These are phyloP conservation scores for Margaritispora aquatica DNA, from an alignment of 495 filamentous ascomycete genomes.

Conservation along the genomic window DNA sequence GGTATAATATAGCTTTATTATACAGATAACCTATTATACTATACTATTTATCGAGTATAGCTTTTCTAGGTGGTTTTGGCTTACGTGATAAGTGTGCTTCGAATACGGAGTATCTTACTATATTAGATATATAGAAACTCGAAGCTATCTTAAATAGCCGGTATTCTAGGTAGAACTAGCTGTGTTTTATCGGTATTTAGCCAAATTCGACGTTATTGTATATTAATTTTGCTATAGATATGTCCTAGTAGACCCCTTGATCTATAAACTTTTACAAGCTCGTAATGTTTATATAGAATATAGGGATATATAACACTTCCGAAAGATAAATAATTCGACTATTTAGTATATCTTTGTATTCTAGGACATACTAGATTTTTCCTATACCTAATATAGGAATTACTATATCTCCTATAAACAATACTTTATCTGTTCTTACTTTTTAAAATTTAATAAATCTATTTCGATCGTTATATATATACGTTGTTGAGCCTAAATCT, in stretches of 20 bases:
- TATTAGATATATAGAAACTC: background rate
- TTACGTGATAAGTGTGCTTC: background rate
- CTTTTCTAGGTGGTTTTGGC: background rate
- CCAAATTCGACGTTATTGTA: background rate
- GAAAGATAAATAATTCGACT: background rate
- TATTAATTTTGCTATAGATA: background rate
- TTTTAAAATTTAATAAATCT: background rate
- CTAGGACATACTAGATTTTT: background rate
- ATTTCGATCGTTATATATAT: background rate
- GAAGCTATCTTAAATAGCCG: background rate
- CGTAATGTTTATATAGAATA: background rate
- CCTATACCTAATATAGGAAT: background rate
- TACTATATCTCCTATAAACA: background rate
- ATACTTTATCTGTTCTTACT: background rate
- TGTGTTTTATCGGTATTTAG: background rate
- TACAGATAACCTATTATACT: background rate
- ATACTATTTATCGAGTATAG: background rate
- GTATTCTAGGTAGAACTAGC: background rate
- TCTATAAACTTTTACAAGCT: background rate
- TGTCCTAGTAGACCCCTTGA: background rate
- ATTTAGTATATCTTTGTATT: background rate
- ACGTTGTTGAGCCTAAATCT: background rate
- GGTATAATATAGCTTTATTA: background rate
- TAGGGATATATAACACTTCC: background rate
- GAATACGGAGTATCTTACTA: background rate